Conservation (phyloP, 345 rosid species). For the Excoecaria cochinchinensis region DNA sequence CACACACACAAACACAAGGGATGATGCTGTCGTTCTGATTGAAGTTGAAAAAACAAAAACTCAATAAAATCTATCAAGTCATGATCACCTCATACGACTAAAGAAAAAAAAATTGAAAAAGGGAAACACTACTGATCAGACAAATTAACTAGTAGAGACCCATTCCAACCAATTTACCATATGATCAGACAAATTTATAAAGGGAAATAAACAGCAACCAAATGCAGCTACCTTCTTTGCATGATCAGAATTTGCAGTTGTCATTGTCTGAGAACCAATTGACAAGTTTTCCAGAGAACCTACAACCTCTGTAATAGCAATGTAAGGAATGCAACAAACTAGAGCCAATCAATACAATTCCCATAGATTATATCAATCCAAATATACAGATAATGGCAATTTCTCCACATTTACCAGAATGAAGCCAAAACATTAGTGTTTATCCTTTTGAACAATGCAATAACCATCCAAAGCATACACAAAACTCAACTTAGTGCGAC, state of each 20-base stretch:
- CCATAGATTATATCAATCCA: background rate
- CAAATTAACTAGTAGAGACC: slow-evolving; percentile 9
- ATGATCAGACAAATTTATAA: background rate
- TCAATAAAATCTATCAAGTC: background rate
- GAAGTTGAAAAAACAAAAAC: background rate
- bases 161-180: slow-evolving; percentile 15
- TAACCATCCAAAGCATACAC: background rate
- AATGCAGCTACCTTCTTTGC: slow-evolving; percentile 39
- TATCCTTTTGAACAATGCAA: background rate
- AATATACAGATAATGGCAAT: background rate
- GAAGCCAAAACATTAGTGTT: background rate
- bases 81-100: background rate
- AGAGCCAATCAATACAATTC: background rate
- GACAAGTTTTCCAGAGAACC: slow-evolving; percentile 60
- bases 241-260: slow-evolving; percentile 34
- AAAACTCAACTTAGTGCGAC: background rate
- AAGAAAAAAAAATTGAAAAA: background rate
- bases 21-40: background rate
- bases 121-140: too few relatives aligned
- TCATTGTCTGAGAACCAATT: slow-evolving; percentile 45
- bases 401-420: background rate
- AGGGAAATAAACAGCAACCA: background rate
- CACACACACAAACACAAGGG: background rate
- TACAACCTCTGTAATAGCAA: slow-evolving; percentile 47
- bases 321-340: slow-evolving; percentile 31